Base-by-base conservation (phyloP, 2,329 filamentous ascomycete species). In the Immersiporthe knoxdaviesiana region DNA sequence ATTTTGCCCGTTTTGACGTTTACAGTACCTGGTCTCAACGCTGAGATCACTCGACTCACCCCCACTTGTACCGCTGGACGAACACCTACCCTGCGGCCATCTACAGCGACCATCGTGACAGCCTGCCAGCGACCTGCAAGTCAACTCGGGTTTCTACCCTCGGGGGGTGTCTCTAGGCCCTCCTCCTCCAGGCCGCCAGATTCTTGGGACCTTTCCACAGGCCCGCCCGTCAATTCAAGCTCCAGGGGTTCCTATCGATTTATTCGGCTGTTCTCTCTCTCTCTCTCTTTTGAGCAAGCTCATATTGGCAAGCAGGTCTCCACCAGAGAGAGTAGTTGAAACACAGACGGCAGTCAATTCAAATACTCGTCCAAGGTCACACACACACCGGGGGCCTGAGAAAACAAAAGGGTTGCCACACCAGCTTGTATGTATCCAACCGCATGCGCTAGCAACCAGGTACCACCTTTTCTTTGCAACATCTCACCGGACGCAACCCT, bases 1-100 rank as follows among this genome's bases (percentile, higher is more conserved):
- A 67, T 52, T 69, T 69, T 67, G 39, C 68, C 64, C 68, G 27
- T 67, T 67, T 41, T 18, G 50, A 65, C 44, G 35, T 32, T 59
- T 52, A 63, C 54, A 11, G 47, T 56, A 39, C n/a, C 3, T 32
- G 18, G 52, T 50, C 24, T 12, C 12, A 21, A 44, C 50, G 37
- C 60, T 32, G 61, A 58, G 44, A 37, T 41, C 61, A 50, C 66
- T 69, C 39, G 39, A 37, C 47, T 52, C 67, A 68, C 67, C 64
- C 64, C 39, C 35, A 62, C 18, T 58, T 59, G n/a, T 37, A 54
- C 59, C 56, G 50, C 39, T 67, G 68, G 50, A 39, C 50, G 24
- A n/a, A 66, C 18, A 27, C 35, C 44, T 27, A 27, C 44, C 67
- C 50, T 59, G 32, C 56, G 56, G 32, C 56, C 56, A 37, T 37